Conservation (phyloP, 306 rosid species). For the peach (Prunus persica) region Prunus_persica_NCBIv2 NC_034013.1:16463001-16463500, state of each 20-base stretch:
- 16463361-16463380: constrained; percentile 86
- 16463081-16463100: neutral
- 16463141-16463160: too few relatives aligned
- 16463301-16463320: constrained; percentile 71
- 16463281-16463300: constrained; percentile 83
- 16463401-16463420: constrained; percentile 54
- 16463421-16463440: constrained; percentile 64
- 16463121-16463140: too few relatives aligned
- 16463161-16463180: neutral
- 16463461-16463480: constrained; percentile 71
- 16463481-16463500: constrained; percentile 47
- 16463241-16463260: constrained; percentile 81
- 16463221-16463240: constrained; percentile 72
- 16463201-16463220: constrained; percentile 35
- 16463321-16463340: constrained; percentile 74
- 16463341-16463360: constrained; percentile 88
- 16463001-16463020: constrained; percentile 50
- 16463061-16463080: neutral
- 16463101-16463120: neutral
- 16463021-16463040: constrained; percentile 71
- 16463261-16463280: constrained; percentile 98
- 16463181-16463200: neutral
- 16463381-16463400: constrained; percentile 86
- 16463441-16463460: constrained; percentile 71
- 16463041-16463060: neutral